Conservation (phyloP, 202 grass and related monocot genomes). For the Eragrostis tef region DNA sequence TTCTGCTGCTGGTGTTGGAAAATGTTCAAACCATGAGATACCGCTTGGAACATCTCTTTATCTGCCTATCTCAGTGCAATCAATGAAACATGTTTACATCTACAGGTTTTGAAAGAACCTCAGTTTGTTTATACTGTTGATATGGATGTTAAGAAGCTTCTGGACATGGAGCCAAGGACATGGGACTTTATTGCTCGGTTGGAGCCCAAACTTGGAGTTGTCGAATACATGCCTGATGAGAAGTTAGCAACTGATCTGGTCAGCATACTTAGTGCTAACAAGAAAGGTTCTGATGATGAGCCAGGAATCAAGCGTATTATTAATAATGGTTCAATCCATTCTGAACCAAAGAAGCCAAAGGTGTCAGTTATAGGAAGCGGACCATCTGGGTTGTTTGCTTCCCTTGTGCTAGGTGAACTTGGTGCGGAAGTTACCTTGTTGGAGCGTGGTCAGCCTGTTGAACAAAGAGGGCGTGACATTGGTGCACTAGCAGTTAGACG, state of each 20-base stretch:
- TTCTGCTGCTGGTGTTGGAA: neutral
- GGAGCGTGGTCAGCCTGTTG: constrained; percentile 92
- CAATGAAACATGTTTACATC: constrained; percentile 21
- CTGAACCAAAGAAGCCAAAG: constrained; percentile 61
- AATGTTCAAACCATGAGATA: constrained; percentile 25
- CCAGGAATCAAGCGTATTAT: constrained; percentile 22
- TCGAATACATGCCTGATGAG: constrained; percentile 73
- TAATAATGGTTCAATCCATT: constrained; percentile 31
- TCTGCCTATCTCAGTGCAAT: constrained; percentile 3
- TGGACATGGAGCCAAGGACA: constrained; percentile 77
- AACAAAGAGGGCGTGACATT: constrained; percentile 95
- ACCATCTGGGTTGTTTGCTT: constrained; percentile 87
- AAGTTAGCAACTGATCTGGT: constrained; percentile 65
- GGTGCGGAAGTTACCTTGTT: constrained; percentile 90
- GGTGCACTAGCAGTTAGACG: constrained; percentile 87
- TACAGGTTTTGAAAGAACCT: constrained; percentile 84
- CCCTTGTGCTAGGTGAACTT: constrained; percentile 90
- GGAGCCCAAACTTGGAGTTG: constrained; percentile 74
- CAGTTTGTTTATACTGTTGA: constrained; percentile 94
- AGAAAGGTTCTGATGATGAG: constrained; percentile 37
- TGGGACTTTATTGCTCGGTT: constrained; percentile 96
- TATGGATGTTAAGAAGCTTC: constrained; percentile 90
- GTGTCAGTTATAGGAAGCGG: constrained; percentile 89
- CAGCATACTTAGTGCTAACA: constrained; percentile 57
- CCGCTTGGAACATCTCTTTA: constrained; percentile 1